Evolutionary conservation across 75 land plant species (phyloP), one percentile per base, ranked within the genome.

Genomic region (Pinus albicaulis): DNA sequence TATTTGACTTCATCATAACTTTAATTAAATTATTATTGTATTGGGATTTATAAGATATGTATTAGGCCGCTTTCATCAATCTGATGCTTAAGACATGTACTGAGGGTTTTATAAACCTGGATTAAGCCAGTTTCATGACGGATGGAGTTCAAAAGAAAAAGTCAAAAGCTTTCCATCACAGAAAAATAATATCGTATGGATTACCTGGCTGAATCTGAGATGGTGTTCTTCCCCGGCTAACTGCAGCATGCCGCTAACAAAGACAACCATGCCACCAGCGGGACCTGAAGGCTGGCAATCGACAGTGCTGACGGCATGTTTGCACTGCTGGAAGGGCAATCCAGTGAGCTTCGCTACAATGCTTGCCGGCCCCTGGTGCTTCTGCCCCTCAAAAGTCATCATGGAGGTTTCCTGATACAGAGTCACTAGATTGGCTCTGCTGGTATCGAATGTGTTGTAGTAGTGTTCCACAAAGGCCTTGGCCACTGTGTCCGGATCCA

Each of bases 391-490:
- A 86, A 94, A 92, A 31, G 95, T 86, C 59, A 92, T 83, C 98
- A 94, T 90, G 57, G 92, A 92, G 1, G 28, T 60, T 4, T 92
- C 92, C 80, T 92, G 93, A 78, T 94, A 94, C 23, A 94, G 85
- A 23, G 60, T 71, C 2, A 59, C 87, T 26, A 94, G 86, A 12
- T 65, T 76, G 63, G 85, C 73, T 17, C 95, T 78, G 72, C 84
- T 87, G 31, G 89, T 76, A 82, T 94, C 98, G 86, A 94, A 94
- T 13, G 85, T 80, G 36, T 77, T 48, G 86, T 94, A 94, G 85
- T 94, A 94, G 85, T 94, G 97, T 63, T 92, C 95, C 78, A 94
- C 94, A 77, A 94, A 94, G 3, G 91, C 91, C 83, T 82, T 88
- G 22, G 93, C 84, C 72, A 94, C 78, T 36, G 82, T 57, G 61